Evolutionary conservation across 2,329 filamentous ascomycete species (phyloP).

Genomic region (Fusarium musae): DNA sequence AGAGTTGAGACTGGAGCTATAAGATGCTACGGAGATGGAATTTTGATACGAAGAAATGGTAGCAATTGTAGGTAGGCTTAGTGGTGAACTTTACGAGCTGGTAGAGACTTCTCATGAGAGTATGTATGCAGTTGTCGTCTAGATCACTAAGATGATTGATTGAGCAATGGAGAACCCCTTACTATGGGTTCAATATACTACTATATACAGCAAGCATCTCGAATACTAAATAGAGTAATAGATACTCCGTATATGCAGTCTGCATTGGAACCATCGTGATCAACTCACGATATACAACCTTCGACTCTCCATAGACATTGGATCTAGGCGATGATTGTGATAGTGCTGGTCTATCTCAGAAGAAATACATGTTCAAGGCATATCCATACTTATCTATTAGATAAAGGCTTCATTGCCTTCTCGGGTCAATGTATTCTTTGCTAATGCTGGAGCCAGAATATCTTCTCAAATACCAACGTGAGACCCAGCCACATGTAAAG

Average conservation of each 20-base stretch:
- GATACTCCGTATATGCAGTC: too few species aligned
- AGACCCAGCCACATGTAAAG: conserved; percentile 10
- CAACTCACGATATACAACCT: not conserved
- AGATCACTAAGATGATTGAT: not conserved
- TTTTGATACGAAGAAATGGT: not conserved
- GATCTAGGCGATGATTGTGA: not conserved
- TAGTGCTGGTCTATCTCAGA: not conserved
- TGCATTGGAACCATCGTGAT: not conserved
- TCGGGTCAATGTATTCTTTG: not conserved
- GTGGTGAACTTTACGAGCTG: not conserved
- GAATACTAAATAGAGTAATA: not conserved
- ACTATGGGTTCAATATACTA: not conserved
- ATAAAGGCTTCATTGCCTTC: not conserved
- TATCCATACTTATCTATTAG: too few species aligned
- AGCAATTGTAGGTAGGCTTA: not conserved
- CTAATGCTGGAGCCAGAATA: not conserved
- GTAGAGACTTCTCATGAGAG: not conserved
- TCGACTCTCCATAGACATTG: too few species aligned
- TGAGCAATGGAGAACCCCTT: not conserved
- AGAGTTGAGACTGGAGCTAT: not conserved
- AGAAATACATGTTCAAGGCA: not conserved
- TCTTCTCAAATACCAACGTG: not conserved
- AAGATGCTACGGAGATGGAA: not conserved
- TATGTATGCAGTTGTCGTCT: not conserved
- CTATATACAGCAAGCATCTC: too few species aligned